phyloP scores from a whole-genome alignment of 2,329 filamentous ascomycete species.

The Cercospora sojina region DNA sequence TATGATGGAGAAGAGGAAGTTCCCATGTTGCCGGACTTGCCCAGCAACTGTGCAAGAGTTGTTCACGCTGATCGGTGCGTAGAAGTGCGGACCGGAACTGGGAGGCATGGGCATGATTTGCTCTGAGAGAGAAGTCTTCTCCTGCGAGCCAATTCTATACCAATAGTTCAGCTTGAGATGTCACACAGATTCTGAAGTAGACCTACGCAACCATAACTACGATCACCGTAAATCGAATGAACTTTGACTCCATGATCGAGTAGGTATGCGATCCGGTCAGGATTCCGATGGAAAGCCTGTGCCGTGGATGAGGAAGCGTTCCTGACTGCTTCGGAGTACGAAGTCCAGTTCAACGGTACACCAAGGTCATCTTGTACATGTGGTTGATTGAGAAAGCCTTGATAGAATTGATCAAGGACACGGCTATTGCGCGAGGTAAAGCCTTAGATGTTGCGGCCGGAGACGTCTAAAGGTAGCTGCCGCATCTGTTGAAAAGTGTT shows the following conservation, averaged over 20 bases:
- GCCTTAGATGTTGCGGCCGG: constrained; percentile 54
- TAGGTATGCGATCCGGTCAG: constrained; percentile 53
- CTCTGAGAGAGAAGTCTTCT: constrained; percentile 51
- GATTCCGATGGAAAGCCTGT: constrained; percentile 53
- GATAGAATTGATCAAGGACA: constrained; percentile 35
- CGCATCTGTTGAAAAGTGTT: constrained; percentile 20
- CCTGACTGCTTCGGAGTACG: constrained; percentile 43
- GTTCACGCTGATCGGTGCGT: constrained; percentile 33
- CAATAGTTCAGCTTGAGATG: constrained; percentile 24
- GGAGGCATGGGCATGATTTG: constrained; percentile 44
- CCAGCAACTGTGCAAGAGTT: constrained; percentile 25
- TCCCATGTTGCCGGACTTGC: constrained; percentile 33
- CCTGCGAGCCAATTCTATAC: constrained; percentile 56
- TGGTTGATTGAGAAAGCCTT: constrained; percentile 56
- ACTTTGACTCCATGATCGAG: constrained; percentile 58
- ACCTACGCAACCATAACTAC: constrained; percentile 48
- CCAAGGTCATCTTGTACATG: constrained; percentile 58
- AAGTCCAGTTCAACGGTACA: constrained; percentile 56
- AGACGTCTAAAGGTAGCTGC: neutral
- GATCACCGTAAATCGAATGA: constrained; percentile 56
- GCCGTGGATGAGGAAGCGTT: constrained; percentile 32
- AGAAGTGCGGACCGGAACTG: constrained; percentile 52
- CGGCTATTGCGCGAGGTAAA: constrained; percentile 38
- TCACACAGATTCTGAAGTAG: too few relatives aligned
- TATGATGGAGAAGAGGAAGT: constrained; percentile 28